Base-by-base conservation (phyloP, 2,329 filamentous ascomycete species). In the Septoria petroselini region DNA sequence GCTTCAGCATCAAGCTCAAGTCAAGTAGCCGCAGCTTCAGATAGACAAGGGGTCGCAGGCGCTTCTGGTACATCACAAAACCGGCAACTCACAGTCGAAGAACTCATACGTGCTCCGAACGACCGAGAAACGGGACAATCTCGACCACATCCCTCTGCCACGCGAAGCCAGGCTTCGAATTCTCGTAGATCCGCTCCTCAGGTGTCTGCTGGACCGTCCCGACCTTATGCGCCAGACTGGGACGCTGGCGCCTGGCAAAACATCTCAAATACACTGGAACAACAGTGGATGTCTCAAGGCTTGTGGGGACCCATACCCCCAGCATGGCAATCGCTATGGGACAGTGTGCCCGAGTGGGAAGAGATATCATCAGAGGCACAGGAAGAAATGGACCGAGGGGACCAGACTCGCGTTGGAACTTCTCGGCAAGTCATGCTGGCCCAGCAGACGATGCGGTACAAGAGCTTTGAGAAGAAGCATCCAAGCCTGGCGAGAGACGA, bases 351-450 rank as follows among this genome's bases (percentile, higher is more conserved):
- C 25, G 43, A 40, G 21, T 47, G 43, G 43, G 34, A 47, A 18
- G 2, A 17, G 11, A 31, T 47, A 5, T 34, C 43, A 7, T n/a
- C 21, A 2, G n/a, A 40, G 7, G 18, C 30, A 5, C 11, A 38
- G n/a, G 34, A 38, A 14, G 31, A 47, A 37, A 47, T 47, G 43
- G 31, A 39, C 29, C 14, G 25, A 40, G 35, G 34, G 7, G 30
- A 33, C 14, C 34, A 19, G n/a, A 9, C 18, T 3, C 8, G 23
- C 7, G 7, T 25, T 8, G 7, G 17, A 15, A 15, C 35, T 3
- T 17, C 6, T 7, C 9, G 14, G 4, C 14, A 40, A 39, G 43
- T 34, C 4, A 38, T 47, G 6, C 8, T 19, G 18, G 27, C 21
- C n/a, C 38, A 39, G 43, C 23, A 21, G n/a, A 40, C 31, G 17